Evolutionary conservation across 805 yeast genomes (phyloP), one percentile per base, ranked within the genome.

Genomic region (Saccharomyces jurei): DNA sequence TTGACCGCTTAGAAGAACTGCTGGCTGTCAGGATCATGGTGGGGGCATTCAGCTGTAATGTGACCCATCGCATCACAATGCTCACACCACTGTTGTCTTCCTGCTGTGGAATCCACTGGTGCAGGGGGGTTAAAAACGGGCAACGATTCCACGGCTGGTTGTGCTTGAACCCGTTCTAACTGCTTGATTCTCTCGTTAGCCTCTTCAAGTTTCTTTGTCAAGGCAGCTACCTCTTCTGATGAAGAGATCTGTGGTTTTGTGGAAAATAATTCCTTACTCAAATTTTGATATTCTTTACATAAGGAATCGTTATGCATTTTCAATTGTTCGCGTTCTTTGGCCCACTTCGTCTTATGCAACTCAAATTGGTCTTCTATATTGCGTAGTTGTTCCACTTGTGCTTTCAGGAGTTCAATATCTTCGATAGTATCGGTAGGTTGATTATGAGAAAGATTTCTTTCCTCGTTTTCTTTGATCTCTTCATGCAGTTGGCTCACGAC

Each of bases 1-100:
- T 17, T 22, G 25, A 17, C 22, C 6, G 44, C 44, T 6, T 52
- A 54, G 49, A 53, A 54, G n/a, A 52, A 55, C 31, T 54, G 56
- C 29, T 54, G 51, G 6, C 50, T 36, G 26, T 47, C 52, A 30
- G 57, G 57, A 28, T 54, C 53, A 49, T 85, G 95, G 66, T 81
- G 89, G 0, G 97, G 97, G 70, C 99, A 92, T 54, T 89, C 89
- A 30, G 84, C 75, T 59, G 94, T 86, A 50, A 83, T 84, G 66
- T 92, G 99, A 0, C 98, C 99, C 48, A 81, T 83, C 53, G 89
- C 75, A 68, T 92, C 98, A 72, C 99, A 92, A 52, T 89, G 74
- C 0, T 96, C 96, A 72, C 99, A 92, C 96, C 97, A 92, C 58
- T 81, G 77, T 28, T 73, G 73, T 48, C 91, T 77, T 1, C 96